Evolutionary conservation across 495 filamentous ascomycete genomes (phyloP).

Genomic region (Talaromyces trachyspermus): DNA sequence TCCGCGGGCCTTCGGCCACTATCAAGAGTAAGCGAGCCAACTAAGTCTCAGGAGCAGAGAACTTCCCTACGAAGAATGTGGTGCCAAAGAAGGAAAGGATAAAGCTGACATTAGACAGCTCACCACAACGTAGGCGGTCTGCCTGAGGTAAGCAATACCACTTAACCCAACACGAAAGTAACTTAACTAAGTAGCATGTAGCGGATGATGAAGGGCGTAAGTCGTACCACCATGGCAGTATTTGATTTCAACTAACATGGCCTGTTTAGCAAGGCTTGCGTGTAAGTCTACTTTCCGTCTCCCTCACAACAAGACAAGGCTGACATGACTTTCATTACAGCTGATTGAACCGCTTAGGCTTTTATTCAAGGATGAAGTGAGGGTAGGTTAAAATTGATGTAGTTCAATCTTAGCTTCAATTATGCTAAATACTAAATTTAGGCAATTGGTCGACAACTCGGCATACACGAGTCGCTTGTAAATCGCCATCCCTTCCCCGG

Average conservation of each 20-base stretch:
- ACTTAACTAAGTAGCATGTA: constrained; percentile 10
- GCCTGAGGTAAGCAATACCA: constrained; percentile 31
- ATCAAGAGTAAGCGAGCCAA: constrained; percentile 61
- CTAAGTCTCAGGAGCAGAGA: no score
- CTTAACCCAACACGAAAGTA: constrained; percentile 1
- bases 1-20: constrained; percentile 73
- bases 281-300: constrained; percentile 12
- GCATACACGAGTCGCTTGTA: constrained; percentile 69
- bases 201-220: constrained; percentile 21
- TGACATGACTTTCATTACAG: constrained; percentile 12
- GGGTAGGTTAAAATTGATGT: background rate
- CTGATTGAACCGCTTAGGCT: background rate
- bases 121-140: constrained; percentile 27
- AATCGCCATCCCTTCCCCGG: constrained; percentile 64
- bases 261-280: constrained; percentile 20
- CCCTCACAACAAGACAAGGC: background rate
- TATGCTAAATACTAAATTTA: background rate
- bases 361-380: background rate
- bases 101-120: constrained; percentile 17
- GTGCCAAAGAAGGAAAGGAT: background rate
- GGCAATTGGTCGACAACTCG: constrained; percentile 61
- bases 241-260: constrained; percentile 9
- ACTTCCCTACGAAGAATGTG: no score
- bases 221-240: constrained; percentile 8
- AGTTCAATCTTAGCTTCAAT: background rate